These are phyloP conservation scores for Paecilomyces dactylethromorphus DNA, from an alignment of 2,329 filamentous ascomycete genomes.

Conservation along the genomic window DNA sequence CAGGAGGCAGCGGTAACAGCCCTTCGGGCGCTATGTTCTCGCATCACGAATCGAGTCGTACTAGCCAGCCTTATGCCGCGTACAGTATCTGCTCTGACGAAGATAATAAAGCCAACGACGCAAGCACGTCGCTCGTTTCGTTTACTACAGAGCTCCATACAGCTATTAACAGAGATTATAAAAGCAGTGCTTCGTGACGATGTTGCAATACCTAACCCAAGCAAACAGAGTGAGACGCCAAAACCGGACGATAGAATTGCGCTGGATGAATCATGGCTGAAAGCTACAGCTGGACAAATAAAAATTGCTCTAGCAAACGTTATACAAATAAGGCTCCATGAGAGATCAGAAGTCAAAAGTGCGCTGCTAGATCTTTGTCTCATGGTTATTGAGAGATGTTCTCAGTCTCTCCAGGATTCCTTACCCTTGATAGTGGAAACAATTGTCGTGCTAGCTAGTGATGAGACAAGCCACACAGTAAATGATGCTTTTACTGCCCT, in stretches of 20 bases:
- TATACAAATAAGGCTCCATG: constrained; percentile 66
- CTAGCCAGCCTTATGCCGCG: constrained; percentile 83
- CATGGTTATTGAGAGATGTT: constrained; percentile 70
- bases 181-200: constrained; percentile 41
- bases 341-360: constrained; percentile 60
- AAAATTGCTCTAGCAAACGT: constrained; percentile 75
- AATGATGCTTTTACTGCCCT: constrained; percentile 39
- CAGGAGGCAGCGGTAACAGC: constrained; percentile 64
- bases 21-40: constrained; percentile 54
- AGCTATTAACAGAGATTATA: constrained; percentile 47
- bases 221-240: constrained; percentile 14
- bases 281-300: constrained; percentile 71
- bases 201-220: constrained; percentile 14
- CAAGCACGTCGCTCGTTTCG: constrained; percentile 53
- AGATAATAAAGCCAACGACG: constrained; percentile 64
- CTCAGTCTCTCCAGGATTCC: constrained; percentile 63
- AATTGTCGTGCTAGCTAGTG: constrained; percentile 60
- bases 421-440: constrained; percentile 71
- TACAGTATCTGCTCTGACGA: constrained; percentile 74
- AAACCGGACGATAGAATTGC: constrained; percentile 29
- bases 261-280: constrained; percentile 61
- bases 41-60: constrained; percentile 65
- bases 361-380: constrained; percentile 67
- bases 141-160: constrained; percentile 58
- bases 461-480: constrained; percentile 38